Evolutionary conservation across 164 flowering plant species (phyloP), one percentile per base, ranked within the genome.

Genomic region (Vitis rupestris): DNA sequence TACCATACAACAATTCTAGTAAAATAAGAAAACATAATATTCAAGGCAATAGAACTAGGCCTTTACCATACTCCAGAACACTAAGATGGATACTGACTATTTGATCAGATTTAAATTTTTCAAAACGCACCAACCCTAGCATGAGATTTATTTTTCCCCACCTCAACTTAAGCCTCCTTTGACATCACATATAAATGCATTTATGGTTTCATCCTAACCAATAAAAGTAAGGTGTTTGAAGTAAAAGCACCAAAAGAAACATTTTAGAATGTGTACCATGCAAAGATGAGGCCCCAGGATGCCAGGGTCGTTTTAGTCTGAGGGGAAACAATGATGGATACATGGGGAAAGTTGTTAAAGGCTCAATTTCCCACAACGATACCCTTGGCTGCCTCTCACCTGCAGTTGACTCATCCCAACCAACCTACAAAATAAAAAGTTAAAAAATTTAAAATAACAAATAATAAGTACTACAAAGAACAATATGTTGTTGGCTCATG

Each of bases 331-430:
- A 44, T 13, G 88, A 83, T 56, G 88, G 86, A 69, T 85, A 85
- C 88, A 85, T 85, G 48, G 88, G 88, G 57, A 85, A 85, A 30
- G 86, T 85, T 17, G 86, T 85, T 61, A 85, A 71, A 37, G 88
- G 88, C 54, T 85, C 88, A 65, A 85, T 82, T 66, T 85, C 88
- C 88, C 88, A 85, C 64, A 85, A 72, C 0, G 88, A 85, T 12
- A 85, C 88, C 50, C 85, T 74, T 19, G 88, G 86, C 74, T 83
- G 88, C 74, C 88, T 83, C 57, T 85, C 88, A 37, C 86, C 88
- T 17, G 86, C 86, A 16, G 86, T 85, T 67, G 88, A 85, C 68
- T 85, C 88, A 72, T 85, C 88, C 88, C 88, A 85, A 57, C 88
- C 88, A 75, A 85, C 86, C 88, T 85, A 67, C 69, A 72, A 15